Base-by-base conservation (phyloP, 2,329 filamentous ascomycete species). In the Nannizziopsis arthrosporioides region DNA sequence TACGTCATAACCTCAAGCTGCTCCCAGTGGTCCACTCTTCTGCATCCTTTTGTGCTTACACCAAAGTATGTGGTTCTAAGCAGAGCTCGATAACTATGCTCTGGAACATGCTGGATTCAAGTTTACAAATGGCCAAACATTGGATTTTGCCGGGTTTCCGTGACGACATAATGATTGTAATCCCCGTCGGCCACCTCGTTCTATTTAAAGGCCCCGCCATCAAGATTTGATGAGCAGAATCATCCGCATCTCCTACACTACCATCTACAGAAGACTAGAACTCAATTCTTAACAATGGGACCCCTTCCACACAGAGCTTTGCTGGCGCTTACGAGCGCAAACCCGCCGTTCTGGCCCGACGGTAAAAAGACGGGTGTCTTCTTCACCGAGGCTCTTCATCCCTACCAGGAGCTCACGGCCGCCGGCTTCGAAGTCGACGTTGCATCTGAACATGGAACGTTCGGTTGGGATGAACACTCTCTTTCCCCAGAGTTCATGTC, bases 401-500 rank as follows among this genome's bases (percentile, higher is more conserved):
- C 53, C 7, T 56, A 46, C 44, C 42, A 55, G 17, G 50, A 52
- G 30, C 44, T 56, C n/a, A 44, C 47, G 8, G 42, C 49, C 11
- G 68, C 69, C 3, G 71, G 72, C 3, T 71, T 73, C 59, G 66
- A 70, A 47, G 67, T 72, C 49, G 68, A 72, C 53, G 60, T 73
- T 42, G 65, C 63, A 8, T 70, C 68, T 7, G 70, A 72, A 54
- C 70, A 61, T 4, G 68, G 70, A 35, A 62, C 53, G 0, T 72
- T 65, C 54, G 60, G 54, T 1, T 61, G 62, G 3, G 70, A 72
- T 55, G 69, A 66, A 63, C 61, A 71, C 36, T 68, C 63, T 15
- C 55, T 63, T 43, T 61, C 67, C 48, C 55, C 58, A 5, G 63
- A 68, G 42, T 71, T 63, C 50, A 57, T 72, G 19, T 59, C 55